Percentiles rank a stretch among this genome's conserved stretches.
Evolutionary conservation across 352 stramenopile species (phyloP).

Genomic region (Phytopythium helicoides): DNA sequence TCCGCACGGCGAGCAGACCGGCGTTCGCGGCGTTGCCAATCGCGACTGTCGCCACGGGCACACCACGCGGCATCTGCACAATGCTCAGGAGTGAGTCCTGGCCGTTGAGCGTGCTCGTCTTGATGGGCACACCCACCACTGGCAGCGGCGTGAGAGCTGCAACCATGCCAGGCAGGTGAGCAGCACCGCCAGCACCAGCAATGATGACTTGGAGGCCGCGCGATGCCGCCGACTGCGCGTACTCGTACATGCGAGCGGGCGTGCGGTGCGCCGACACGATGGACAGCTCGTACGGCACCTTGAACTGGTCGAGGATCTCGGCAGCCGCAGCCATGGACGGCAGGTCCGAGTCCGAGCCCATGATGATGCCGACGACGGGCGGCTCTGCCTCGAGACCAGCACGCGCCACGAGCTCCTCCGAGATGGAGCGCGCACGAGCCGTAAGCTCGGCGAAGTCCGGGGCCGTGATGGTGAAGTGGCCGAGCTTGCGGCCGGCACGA

Average conservation of each 20-base stretch:
- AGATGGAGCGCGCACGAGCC: slow-evolving; percentile 61
- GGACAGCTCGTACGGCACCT: slow-evolving; percentile 95
- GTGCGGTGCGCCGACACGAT: slow-evolving; percentile 99
- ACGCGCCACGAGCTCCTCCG: slow-evolving; percentile 35
- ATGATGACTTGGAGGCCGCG: slow-evolving; percentile 93
- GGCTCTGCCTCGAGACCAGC: slow-evolving; percentile 29
- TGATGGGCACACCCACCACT: slow-evolving; percentile 97
- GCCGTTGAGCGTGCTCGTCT: slow-evolving; percentile 96
- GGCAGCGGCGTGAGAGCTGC: slow-evolving; percentile 80
- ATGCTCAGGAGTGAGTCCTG: slow-evolving; percentile 98
- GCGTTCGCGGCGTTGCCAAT: slow-evolving; percentile 98
- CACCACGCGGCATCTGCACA: slow-evolving; percentile 98
- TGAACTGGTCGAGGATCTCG: slow-evolving; percentile 95
- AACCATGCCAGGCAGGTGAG: slow-evolving; percentile 96
- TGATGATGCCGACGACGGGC: slow-evolving; percentile 85
- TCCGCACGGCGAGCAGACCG: slow-evolving; percentile 96
- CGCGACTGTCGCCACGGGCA: slow-evolving; percentile 97
- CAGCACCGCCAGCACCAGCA: slow-evolving; percentile 95
- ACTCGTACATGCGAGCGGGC: slow-evolving; percentile 95
- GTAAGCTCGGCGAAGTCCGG: slow-evolving; percentile 79
- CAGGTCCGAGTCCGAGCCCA: slow-evolving; percentile 96
- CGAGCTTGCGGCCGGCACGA: slow-evolving; percentile 94
- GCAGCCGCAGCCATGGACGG: slow-evolving; percentile 96
- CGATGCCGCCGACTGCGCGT: slow-evolving; percentile 88
- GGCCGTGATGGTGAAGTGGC: slow-evolving; percentile 95